Conservation (phyloP, 2,329 filamentous ascomycete genomes). For the Tolypocladium amazonense region DNA sequence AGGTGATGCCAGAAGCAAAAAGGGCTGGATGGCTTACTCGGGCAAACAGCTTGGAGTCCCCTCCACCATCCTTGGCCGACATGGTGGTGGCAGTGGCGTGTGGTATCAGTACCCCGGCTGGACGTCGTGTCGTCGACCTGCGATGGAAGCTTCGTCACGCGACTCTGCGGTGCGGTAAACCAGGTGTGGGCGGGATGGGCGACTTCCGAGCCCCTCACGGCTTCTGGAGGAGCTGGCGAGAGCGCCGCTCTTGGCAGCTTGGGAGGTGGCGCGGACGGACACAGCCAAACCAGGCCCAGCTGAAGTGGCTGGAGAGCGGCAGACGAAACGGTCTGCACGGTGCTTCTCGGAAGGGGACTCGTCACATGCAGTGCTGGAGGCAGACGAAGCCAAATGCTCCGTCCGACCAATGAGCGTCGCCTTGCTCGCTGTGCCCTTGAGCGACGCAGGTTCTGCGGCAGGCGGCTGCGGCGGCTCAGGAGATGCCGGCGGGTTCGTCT, state of each 20-base stretch:
- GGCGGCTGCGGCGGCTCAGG: background rate
- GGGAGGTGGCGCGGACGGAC: background rate
- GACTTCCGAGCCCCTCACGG: background rate
- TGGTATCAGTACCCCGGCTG: background rate
- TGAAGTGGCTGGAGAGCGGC: background rate
- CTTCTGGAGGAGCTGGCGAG: background rate
- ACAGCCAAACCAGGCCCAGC: background rate
- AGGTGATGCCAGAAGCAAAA: conserved; percentile 2
- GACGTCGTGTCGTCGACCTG: background rate
- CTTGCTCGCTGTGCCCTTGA: background rate
- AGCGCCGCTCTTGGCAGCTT: background rate
- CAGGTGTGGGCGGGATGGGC: background rate
- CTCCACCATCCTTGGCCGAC: conserved; percentile 52
- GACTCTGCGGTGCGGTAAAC: background rate
- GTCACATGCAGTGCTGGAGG: background rate
- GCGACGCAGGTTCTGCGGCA: background rate
- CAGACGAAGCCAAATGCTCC: background rate
- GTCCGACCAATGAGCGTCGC: conserved; percentile 1
- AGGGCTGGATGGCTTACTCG: conserved; percentile 51
- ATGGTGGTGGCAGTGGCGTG: conserved; percentile 25
- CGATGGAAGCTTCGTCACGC: background rate
- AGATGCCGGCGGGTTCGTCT: background rate
- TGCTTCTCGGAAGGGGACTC: background rate
- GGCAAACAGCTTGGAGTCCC: conserved; percentile 98
- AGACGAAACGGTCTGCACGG: background rate